Evolutionary conservation across 495 filamentous ascomycete genomes (phyloP), one percentile per base, ranked within the genome.

Genomic region (Neurospora sp.): DNA sequence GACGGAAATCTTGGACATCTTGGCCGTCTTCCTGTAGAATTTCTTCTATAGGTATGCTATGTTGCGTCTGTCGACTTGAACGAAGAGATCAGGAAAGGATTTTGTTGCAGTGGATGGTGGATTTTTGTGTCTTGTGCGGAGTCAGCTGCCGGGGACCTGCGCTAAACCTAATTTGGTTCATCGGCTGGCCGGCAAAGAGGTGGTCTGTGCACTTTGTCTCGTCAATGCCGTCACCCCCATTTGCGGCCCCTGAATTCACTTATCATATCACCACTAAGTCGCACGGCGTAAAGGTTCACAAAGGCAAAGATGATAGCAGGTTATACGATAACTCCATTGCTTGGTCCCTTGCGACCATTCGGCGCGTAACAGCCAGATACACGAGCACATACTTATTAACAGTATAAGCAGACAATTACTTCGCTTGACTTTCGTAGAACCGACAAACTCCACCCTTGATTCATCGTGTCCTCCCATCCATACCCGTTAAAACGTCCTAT

Each of bases 1-100:
- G 88, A 91, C 89, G 87, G 89, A 88, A 83, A 90, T 90, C 84
- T 90, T 90, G 72, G 88, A 90, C 88, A 91, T 90, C 79, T 84
- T 89, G 81, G 71, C 78, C 79, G 79, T 81, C 79, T 81, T 82
- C 79, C 80, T 71, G 74, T 80, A 81, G 79, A 80, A 78, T 80
- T 72, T 76, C 77, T 87, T 88, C 88, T 89, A 90, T 86, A 89
- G 90, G 90, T 91, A 88, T 87, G 90, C 90, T 90, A 89, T 90
- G 70, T 80, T 83, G 83, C 83, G 83, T 85, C 80, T 71, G 78
- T 76, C 43, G 74, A 74, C 70, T 54, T 72, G 73, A 70, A 69
- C 70, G 24, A 31, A 70, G 45, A 72, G 39, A 48, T 71, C 62
- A 66, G 54, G 72, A 43, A 39, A 38, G 24, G 31, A 66, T 75